Percentiles rank a stretch among this genome's conserved stretches.
These are phyloP conservation scores for Nigrospora osmanthi DNA, from an alignment of 2,329 filamentous ascomycete species.

Conservation along the genomic window DNA sequence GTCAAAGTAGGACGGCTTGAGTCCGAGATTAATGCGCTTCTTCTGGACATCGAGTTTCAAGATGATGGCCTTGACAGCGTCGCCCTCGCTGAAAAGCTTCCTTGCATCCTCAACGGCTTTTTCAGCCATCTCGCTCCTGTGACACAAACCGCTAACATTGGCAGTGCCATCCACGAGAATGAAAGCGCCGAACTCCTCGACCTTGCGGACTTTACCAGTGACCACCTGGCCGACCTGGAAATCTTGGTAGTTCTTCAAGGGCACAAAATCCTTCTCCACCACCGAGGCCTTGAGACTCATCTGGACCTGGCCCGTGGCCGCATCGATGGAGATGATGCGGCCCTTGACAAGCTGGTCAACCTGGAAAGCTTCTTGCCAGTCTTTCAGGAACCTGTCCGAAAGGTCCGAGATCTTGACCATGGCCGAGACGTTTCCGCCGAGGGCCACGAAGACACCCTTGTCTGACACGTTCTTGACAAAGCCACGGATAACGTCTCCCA, in stretches of 20 bases:
- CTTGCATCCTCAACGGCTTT: slow-evolving; percentile 74
- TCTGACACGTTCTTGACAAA: slow-evolving; percentile 88
- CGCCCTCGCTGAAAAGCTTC: slow-evolving; percentile 83
- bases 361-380: slow-evolving; percentile 88
- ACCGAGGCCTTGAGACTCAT: slow-evolving; percentile 82
- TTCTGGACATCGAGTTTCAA: slow-evolving; percentile 68
- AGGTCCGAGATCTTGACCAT: slow-evolving; percentile 82
- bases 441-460: slow-evolving; percentile 78
- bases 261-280: slow-evolving; percentile 70
- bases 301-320: slow-evolving; percentile 63
- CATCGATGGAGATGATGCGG: slow-evolving; percentile 68
- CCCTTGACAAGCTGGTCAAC: slow-evolving; percentile 87
- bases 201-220: slow-evolving; percentile 85
- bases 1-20: slow-evolving; percentile 89
- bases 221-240: slow-evolving; percentile 73
- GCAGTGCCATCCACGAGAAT: slow-evolving; percentile 80
- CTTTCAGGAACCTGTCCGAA: slow-evolving; percentile 85
- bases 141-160: slow-evolving; percentile 89
- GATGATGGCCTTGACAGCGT: slow-evolving; percentile 87
- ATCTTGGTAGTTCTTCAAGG: slow-evolving; percentile 67
- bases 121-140: slow-evolving; percentile 87
- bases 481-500: slow-evolving; percentile 76
- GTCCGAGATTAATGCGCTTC: slow-evolving; percentile 76
- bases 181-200: slow-evolving; percentile 93
- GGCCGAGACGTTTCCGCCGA: slow-evolving; percentile 74